phyloP scores from a whole-genome alignment of 1,284 basidiomycete genomes.

The Heterobasidion occidentale region DNA sequence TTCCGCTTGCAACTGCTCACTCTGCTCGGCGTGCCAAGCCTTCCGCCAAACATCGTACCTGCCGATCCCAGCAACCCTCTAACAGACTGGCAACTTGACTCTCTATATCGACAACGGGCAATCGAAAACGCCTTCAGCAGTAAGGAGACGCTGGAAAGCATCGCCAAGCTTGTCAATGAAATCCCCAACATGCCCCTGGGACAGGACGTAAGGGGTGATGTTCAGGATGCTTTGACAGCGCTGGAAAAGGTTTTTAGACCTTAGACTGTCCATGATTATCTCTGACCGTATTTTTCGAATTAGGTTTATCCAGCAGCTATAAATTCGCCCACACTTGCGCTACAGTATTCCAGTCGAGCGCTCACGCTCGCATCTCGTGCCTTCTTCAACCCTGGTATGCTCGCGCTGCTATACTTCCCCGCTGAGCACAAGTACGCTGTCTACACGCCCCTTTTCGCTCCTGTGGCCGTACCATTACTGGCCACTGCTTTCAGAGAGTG shows the following conservation, averaged over 20 bases:
- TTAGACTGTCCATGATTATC: background rate
- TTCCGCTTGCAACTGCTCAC: slow-evolving; percentile 73
- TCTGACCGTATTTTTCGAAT: background rate
- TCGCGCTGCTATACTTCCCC: slow-evolving; percentile 93
- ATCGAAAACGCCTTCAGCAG: slow-evolving; percentile 63
- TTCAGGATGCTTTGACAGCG: slow-evolving; percentile 59
- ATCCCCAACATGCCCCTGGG: slow-evolving; percentile 90
- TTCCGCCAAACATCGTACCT: slow-evolving; percentile 38
- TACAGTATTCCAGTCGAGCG: slow-evolving; percentile 62
- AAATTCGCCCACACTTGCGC: slow-evolving; percentile 36
- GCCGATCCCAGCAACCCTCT: slow-evolving; percentile 23
- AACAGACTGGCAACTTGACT: slow-evolving; percentile 74
- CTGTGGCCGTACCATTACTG: slow-evolving; percentile 75
- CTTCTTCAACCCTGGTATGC: slow-evolving; percentile 96
- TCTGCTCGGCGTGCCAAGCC: slow-evolving; percentile 70
- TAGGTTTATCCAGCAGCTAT: slow-evolving; percentile 37
- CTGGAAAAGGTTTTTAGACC: slow-evolving; percentile 52
- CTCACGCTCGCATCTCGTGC: slow-evolving; percentile 75
- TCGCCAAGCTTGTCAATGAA: slow-evolving; percentile 74
- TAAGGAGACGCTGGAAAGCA: slow-evolving; percentile 73
- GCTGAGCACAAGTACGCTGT: slow-evolving; percentile 94
- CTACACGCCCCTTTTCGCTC: slow-evolving; percentile 89
- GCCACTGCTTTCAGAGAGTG: slow-evolving; percentile 70
- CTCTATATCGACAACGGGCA: slow-evolving; percentile 66
- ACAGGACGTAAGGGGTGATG: slow-evolving; percentile 64